Evolutionary conservation across 495 filamentous ascomycete genomes (phyloP).

Genomic region (Penicillium canariense): DNA sequence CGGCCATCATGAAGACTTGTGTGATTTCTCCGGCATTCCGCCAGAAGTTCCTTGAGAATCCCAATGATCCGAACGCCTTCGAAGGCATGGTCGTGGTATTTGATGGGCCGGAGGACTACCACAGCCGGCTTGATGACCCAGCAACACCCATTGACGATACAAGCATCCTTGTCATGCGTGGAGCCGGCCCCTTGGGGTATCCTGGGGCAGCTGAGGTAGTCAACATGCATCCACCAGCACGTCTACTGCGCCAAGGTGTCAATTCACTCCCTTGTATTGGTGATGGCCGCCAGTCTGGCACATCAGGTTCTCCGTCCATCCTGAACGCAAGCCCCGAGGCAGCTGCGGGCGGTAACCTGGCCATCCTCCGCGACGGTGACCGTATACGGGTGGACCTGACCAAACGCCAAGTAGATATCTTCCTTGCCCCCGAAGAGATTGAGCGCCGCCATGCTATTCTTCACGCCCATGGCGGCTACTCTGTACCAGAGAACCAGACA

Average conservation of each 20-base stretch:
- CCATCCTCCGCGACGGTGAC: slow-evolving; percentile 53
- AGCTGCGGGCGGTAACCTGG: slow-evolving; percentile 58
- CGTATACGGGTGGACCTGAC: slow-evolving; percentile 54
- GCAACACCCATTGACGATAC: slow-evolving; percentile 46
- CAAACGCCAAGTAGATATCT: slow-evolving; percentile 52
- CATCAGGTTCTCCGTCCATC: slow-evolving; percentile 54
- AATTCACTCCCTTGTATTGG: slow-evolving; percentile 4
- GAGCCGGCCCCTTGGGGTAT: slow-evolving; percentile 52
- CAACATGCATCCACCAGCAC: neutral
- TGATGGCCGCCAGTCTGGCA: slow-evolving; percentile 56
- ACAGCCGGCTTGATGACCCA: slow-evolving; percentile 43
- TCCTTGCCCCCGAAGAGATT: slow-evolving; percentile 61
- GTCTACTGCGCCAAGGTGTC: neutral
- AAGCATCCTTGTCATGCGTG: slow-evolving; percentile 55
- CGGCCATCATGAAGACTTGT: slow-evolving; percentile 57
- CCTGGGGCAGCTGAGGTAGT: slow-evolving; percentile 49
- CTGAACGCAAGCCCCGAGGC: slow-evolving; percentile 58
- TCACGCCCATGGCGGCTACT: slow-evolving; percentile 16
- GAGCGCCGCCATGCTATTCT: slow-evolving; percentile 32
- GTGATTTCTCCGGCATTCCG: slow-evolving; percentile 51
- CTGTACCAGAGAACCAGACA: too few species aligned
- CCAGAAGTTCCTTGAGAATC: slow-evolving; percentile 45
- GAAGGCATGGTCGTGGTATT: slow-evolving; percentile 51
- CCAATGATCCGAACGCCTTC: slow-evolving; percentile 51
- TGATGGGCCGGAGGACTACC: slow-evolving; percentile 54